phyloP scores from a whole-genome alignment of 345 rosid species.

The Zanthoxylum bungeanum region DNA sequence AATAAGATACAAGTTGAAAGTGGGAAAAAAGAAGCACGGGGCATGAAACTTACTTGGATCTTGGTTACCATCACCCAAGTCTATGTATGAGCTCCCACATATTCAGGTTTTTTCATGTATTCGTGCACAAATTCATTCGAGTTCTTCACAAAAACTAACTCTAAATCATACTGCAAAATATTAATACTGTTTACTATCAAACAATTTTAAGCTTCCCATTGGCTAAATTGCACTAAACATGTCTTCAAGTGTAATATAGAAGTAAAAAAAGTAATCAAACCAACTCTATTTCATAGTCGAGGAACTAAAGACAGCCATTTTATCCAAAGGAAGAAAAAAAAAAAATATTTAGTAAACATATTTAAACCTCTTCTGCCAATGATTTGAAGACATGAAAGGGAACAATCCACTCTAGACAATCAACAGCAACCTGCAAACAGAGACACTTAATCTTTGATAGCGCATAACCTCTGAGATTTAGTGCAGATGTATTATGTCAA shows the following conservation, averaged over 20 bases:
- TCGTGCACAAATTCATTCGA: conserved; percentile 87
- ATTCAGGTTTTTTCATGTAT: conserved; percentile 71
- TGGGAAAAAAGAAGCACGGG: not conserved
- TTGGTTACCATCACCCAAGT: conserved; percentile 92
- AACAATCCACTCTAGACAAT: conserved; percentile 98
- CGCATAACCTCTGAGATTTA: not conserved
- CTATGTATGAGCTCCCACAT: conserved; percentile 79
- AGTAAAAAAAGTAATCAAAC: not conserved
- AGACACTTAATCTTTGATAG: not conserved
- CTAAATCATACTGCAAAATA: conserved; percentile 72
- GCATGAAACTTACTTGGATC: conserved; percentile 64
- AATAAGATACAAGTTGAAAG: not conserved
- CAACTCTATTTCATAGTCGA: not conserved
- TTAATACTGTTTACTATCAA: not conserved
- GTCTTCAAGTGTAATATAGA: not conserved
- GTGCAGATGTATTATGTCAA: too few relatives aligned
- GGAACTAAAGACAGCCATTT: not conserved
- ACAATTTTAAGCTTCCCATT: too few relatives aligned
- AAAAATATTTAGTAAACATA: not conserved
- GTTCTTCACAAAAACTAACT: conserved; percentile 87
- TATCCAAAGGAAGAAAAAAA: not conserved
- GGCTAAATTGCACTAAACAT: not conserved
- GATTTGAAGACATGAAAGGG: conserved; percentile 85
- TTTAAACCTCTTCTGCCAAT: conserved; percentile 85
- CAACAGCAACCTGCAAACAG: conserved; percentile 82